These are phyloP conservation scores for Mediolabrus comicus DNA, from an alignment of 108 stramenopile species.

Conservation along the genomic window DNA sequence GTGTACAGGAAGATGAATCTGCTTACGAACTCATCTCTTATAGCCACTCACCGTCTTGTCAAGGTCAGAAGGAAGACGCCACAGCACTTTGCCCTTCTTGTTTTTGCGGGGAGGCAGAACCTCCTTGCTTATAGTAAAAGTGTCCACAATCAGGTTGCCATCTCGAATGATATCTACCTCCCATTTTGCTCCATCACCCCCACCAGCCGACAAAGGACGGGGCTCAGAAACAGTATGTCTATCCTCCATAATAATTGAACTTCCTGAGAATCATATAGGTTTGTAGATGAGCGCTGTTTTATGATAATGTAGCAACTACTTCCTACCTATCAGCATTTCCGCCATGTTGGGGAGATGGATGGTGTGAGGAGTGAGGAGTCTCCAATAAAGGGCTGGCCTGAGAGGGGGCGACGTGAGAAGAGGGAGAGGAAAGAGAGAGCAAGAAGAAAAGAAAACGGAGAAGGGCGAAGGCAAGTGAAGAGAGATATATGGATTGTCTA, in stretches of 20 bases:
- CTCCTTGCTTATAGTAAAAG: slow-evolving; percentile 48
- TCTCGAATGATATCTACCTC: slow-evolving; percentile 75
- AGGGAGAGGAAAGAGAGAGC: too few species aligned
- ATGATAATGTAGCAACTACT: too few species aligned
- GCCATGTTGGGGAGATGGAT: too few species aligned
- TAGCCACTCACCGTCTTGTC: slow-evolving; percentile 35
- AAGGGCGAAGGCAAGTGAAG: too few species aligned
- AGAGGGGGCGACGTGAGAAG: too few species aligned
- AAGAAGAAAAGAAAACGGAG: too few species aligned
- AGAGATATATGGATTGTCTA: too few species aligned
- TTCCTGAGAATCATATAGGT: neutral
- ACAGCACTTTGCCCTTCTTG: slow-evolving; percentile 71
- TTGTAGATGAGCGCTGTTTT: too few species aligned
- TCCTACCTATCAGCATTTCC: too few species aligned
- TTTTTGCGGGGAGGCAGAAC: slow-evolving; percentile 67
- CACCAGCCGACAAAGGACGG: slow-evolving; percentile 28
- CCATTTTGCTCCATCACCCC: slow-evolving; percentile 44
- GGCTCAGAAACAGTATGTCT: slow-evolving; percentile 76
- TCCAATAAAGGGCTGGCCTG: too few species aligned
- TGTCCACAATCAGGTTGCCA: slow-evolving; percentile 60
- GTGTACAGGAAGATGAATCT: neutral
- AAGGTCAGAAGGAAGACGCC: slow-evolving; percentile 58
- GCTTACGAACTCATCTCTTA: neutral
- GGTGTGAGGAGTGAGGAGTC: too few species aligned
- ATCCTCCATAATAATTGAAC: slow-evolving; percentile 59